A percentile compares a stretch with the other conserved stretches of the same genome.
phyloP scores from a whole-genome alignment of 768 basidiomycete genomes.

The Lanmaoa rubissima region DNA sequence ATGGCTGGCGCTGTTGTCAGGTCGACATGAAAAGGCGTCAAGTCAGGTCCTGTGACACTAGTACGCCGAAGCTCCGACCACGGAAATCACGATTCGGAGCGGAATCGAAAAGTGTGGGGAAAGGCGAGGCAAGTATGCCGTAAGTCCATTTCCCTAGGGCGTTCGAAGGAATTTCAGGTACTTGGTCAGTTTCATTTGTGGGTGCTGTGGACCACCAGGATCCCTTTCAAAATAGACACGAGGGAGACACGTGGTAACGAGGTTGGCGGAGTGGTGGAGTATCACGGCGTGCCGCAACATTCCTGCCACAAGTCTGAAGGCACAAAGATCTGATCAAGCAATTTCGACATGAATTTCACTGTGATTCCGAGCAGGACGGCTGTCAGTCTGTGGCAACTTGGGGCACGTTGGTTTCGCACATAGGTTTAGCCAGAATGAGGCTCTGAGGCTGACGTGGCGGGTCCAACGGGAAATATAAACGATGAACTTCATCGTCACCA shows the following conservation, averaged over 20 bases:
- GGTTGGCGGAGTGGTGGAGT: background rate
- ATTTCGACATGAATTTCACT: conserved; percentile 1
- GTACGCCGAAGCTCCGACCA: background rate
- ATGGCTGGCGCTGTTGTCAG: conserved; percentile 3
- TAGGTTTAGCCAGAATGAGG: background rate
- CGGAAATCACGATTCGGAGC: conserved; percentile 1
- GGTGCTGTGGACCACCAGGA: background rate
- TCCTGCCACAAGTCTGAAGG: conserved; percentile 10
- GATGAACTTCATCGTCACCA: background rate
- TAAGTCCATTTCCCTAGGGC: background rate
- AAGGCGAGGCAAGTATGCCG: conserved; percentile 3
- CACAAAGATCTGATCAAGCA: conserved; percentile 11
- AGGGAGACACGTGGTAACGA: conserved; percentile 5
- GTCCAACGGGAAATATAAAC: background rate
- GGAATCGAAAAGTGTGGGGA: conserved; percentile 12
- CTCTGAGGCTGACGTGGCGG: background rate
- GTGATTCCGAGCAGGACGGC: conserved; percentile 2
- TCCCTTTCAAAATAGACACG: conserved; percentile 10
- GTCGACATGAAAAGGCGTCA: conserved; percentile 2
- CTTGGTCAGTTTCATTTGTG: conserved; percentile 1
- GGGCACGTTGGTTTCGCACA: conserved; percentile 12
- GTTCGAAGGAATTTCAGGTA: background rate
- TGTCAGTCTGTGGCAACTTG: conserved; percentile 14
- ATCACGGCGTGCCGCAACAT: conserved; percentile 5
- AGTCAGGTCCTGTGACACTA: background rate